Conservation (phyloP, 768 basidiomycete genomes). For the Amyloporia xantha region DNA sequence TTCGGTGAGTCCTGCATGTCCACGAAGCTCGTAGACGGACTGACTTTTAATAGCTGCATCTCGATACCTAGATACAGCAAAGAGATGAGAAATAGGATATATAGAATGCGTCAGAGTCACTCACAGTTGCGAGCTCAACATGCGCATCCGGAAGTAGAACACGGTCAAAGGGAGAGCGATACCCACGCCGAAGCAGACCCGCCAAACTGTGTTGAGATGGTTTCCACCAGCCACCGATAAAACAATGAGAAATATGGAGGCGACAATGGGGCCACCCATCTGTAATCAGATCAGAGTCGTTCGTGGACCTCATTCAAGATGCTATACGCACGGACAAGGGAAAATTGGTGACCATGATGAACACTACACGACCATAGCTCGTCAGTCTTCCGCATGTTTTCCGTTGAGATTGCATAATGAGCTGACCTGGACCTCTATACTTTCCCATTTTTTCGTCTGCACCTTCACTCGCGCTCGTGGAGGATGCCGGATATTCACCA, state of each 20-base stretch:
- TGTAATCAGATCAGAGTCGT: constrained; percentile 32
- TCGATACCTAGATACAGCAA: constrained; percentile 25
- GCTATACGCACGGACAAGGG: constrained; percentile 45
- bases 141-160: constrained; percentile 63
- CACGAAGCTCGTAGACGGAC: constrained; percentile 8
- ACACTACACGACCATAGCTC: constrained; percentile 50
- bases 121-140: constrained; percentile 59
- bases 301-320: neutral
- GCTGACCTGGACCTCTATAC: constrained; percentile 53
- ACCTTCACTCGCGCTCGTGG: constrained; percentile 62
- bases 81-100: neutral
- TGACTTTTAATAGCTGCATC: constrained; percentile 60
- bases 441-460: constrained; percentile 63
- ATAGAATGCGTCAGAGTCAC: constrained; percentile 1
- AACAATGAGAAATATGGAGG: constrained; percentile 60
- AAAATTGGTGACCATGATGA: constrained; percentile 73
- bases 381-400: constrained; percentile 3
- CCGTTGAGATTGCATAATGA: neutral
- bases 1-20: neutral
- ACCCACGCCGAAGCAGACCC: constrained; percentile 58
- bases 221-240: constrained; percentile 57
- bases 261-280: constrained; percentile 63
- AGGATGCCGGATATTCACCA: constrained; percentile 72
- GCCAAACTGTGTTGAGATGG: constrained; percentile 60
- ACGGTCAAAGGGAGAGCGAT: constrained; percentile 58